phyloP scores from a whole-genome alignment of 108 stramenopile species.

The Skeletonema grethae region DNA sequence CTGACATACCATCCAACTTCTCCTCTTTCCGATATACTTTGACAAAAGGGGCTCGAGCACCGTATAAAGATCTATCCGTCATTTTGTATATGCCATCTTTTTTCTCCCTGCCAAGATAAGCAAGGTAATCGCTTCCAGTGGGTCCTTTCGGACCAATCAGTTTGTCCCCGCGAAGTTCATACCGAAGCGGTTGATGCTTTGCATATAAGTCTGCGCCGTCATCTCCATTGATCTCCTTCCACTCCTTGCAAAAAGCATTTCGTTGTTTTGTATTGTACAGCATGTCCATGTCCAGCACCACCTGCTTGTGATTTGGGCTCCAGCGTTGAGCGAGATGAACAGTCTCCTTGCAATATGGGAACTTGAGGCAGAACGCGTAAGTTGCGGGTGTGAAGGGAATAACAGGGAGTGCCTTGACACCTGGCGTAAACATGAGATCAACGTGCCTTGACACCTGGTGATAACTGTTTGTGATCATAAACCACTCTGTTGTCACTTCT shows the following conservation, averaged over 20 bases:
- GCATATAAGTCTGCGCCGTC: slow-evolving; percentile 56
- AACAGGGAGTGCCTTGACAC: slow-evolving; percentile 53
- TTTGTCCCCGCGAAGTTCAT: slow-evolving; percentile 48
- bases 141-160: slow-evolving; percentile 62
- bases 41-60: slow-evolving; percentile 56
- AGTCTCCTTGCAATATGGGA: slow-evolving; percentile 59
- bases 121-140: slow-evolving; percentile 46
- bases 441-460: slow-evolving; percentile 62
- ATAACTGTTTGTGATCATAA: slow-evolving; percentile 74
- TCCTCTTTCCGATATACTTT: slow-evolving; percentile 63
- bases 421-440: slow-evolving; percentile 63
- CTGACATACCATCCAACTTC: slow-evolving; percentile 59
- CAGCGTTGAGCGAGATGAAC: slow-evolving; percentile 57
- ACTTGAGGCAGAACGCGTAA: slow-evolving; percentile 60
- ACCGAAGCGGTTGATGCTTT: slow-evolving; percentile 45
- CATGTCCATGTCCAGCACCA: slow-evolving; percentile 58
- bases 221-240: slow-evolving; percentile 56
- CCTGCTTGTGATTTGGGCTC: slow-evolving; percentile 57
- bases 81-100: slow-evolving; percentile 66
- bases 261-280: slow-evolving; percentile 52
- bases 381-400: slow-evolving; percentile 60
- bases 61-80: slow-evolving; percentile 62
- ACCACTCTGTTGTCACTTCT: slow-evolving; percentile 65
- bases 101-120: slow-evolving; percentile 43
- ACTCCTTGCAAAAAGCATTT: slow-evolving; percentile 57